Evolutionary conservation across 805 yeast genomes (phyloP).

Genomic region (Schizosaccharomyces lindneri): DNA sequence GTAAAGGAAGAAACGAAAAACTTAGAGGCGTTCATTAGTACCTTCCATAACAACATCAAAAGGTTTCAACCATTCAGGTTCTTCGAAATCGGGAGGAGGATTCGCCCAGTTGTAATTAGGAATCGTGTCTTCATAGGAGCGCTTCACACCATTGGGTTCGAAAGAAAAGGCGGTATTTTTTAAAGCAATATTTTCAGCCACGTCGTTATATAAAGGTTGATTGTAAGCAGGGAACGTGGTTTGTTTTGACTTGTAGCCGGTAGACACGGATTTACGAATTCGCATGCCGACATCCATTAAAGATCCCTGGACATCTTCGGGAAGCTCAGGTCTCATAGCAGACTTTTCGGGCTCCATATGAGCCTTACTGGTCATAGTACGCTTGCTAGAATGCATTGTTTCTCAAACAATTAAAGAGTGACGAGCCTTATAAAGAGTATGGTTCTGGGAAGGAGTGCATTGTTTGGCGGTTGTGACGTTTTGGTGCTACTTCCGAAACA

Average conservation of each 20-base stretch:
- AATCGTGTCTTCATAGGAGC: not conserved
- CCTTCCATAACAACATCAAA: conserved; percentile 1
- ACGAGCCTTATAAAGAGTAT: not conserved
- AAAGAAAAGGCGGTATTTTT: not conserved
- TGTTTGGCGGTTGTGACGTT: not conserved
- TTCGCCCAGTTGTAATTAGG: not conserved
- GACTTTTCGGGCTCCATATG: not conserved
- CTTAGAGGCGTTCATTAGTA: not conserved
- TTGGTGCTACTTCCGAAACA: not conserved
- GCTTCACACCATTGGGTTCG: not conserved
- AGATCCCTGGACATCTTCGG: not conserved
- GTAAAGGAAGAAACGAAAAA: not conserved
- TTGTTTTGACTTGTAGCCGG: not conserved
- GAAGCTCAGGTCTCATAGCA: not conserved
- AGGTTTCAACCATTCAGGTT: not conserved
- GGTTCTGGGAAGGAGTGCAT: not conserved
- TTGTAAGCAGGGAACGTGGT: not conserved
- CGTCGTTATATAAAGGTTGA: not conserved
- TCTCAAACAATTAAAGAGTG: not conserved
- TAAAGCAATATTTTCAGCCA: not conserved
- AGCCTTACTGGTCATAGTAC: not conserved
- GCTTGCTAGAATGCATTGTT: not conserved
- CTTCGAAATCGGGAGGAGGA: not conserved
- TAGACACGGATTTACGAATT: not conserved
- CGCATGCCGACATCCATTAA: not conserved